Percentiles rank a stretch among this genome's conserved stretches.
These are phyloP conservation scores for Quercus aquifolioides DNA, from an alignment of 306 rosid genomes.

Conservation along the genomic window DNA sequence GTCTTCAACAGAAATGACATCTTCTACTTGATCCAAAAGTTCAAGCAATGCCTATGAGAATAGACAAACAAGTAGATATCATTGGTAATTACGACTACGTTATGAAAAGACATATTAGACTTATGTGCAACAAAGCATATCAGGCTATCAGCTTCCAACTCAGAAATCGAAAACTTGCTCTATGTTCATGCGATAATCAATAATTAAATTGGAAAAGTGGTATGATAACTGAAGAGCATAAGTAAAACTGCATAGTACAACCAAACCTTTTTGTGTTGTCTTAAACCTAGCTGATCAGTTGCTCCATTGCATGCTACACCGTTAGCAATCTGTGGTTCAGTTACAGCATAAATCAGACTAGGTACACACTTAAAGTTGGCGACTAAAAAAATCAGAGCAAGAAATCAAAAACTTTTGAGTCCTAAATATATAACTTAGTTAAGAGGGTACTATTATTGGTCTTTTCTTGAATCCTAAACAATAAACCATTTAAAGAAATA, in stretches of 20 bases:
- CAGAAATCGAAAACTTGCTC: not conserved
- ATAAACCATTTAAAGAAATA: not conserved
- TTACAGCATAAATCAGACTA: conserved; percentile 24
- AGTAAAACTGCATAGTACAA: conserved; percentile 1
- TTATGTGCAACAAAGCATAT: not conserved
- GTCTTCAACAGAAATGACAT: conserved; percentile 72
- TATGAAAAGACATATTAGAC: not conserved
- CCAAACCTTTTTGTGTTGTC: conserved; percentile 78
- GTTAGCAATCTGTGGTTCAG: conserved; percentile 44
- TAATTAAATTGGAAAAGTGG: not conserved
- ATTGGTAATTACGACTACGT: not conserved
- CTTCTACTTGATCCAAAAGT: conserved; percentile 92
- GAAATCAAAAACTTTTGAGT: not conserved
- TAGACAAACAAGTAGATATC: not conserved
- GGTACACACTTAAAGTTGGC: conserved; percentile 4
- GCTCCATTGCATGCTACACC: conserved; percentile 41
- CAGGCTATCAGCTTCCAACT: not conserved
- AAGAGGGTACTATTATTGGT: not conserved
- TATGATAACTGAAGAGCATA: not conserved
- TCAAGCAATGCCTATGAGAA: conserved; percentile 81
- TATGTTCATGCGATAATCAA: not conserved
- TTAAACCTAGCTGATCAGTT: conserved; percentile 41
- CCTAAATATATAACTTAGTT: not conserved
- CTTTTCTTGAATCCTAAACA: not conserved
- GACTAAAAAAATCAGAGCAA: not conserved